Evolutionary conservation across 306 rosid genomes (phyloP).

Genomic region (Argentina anserina): DNA sequence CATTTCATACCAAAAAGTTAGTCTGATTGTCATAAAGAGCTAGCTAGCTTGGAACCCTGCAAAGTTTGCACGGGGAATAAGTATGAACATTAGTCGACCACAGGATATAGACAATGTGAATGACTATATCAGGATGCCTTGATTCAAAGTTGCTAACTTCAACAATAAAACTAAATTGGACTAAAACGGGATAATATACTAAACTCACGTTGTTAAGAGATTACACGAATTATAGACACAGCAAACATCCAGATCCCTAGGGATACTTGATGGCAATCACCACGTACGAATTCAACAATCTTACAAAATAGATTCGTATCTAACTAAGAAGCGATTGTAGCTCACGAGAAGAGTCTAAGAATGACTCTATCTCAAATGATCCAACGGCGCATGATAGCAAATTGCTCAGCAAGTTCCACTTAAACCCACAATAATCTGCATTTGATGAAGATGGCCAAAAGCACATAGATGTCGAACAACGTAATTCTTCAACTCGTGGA

Average conservation of each 20-base stretch:
- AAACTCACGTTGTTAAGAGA: background rate
- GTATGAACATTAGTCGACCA: background rate
- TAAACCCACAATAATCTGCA: background rate
- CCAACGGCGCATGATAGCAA: background rate
- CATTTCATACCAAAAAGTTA: no score
- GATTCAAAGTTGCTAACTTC: background rate
- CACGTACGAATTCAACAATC: background rate
- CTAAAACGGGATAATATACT: background rate
- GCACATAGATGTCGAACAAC: background rate
- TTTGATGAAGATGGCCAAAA: background rate
- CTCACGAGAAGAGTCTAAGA: background rate
- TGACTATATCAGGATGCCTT: background rate
- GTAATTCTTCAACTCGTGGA: constrained; percentile 1
- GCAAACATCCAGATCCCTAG: background rate
- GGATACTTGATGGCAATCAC: background rate
- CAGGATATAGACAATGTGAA: background rate
- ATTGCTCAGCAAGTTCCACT: background rate
- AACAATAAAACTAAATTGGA: background rate
- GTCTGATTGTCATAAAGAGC: background rate
- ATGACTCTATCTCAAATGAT: background rate
- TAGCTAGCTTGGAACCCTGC: background rate
- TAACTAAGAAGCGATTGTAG: background rate
- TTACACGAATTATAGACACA: background rate
- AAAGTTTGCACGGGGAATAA: background rate
- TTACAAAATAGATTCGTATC: background rate